phyloP scores from a whole-genome alignment of 1,139 yeast genomes.

The Scheffersomyces stambukii region DNA sequence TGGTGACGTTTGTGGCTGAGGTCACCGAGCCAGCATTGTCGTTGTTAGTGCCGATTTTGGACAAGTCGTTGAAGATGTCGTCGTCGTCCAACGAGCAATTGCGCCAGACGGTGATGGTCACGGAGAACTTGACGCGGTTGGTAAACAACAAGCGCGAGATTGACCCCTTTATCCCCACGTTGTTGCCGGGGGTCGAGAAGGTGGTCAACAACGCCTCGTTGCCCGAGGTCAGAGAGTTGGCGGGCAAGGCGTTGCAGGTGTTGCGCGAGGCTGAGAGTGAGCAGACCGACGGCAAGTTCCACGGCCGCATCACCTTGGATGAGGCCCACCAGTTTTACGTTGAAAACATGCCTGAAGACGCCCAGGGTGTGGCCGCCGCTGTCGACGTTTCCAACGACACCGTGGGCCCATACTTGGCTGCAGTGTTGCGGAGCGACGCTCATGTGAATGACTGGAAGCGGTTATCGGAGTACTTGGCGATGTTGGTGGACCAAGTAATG shows the following conservation, averaged over 20 bases:
- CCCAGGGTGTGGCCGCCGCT: conserved; percentile 11
- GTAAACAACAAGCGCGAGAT: conserved; percentile 93
- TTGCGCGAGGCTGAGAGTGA: conserved; percentile 76
- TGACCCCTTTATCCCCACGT: conserved; percentile 77
- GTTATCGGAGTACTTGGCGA: conserved; percentile 51
- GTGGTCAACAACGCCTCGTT: conserved; percentile 87
- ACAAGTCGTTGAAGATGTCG: conserved; percentile 82
- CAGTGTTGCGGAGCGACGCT: conserved; percentile 64
- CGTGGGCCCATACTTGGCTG: conserved; percentile 48
- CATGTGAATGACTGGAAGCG: conserved; percentile 91
- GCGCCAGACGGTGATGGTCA: conserved; percentile 93
- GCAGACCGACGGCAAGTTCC: conserved; percentile 64
- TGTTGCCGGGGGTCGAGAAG: conserved; percentile 85
- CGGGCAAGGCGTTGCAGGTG: conserved; percentile 77
- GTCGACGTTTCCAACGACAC: conserved; percentile 24
- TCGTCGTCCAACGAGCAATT: conserved; percentile 93
- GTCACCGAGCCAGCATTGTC: conserved; percentile 95
- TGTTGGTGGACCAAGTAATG: conserved; percentile 32
- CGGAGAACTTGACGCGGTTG: conserved; percentile 91
- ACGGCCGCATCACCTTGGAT: conserved; percentile 61
- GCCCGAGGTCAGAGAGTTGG: conserved; percentile 95
- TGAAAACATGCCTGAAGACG: conserved; percentile 29
- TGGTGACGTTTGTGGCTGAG: conserved; percentile 97
- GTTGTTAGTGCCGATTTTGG: conserved; percentile 85
- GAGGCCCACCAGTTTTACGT: conserved; percentile 49